These are phyloP conservation scores for Guadua angustifolia DNA, from an alignment of 176 grass and related monocot genomes.

Conservation along the genomic window DNA sequence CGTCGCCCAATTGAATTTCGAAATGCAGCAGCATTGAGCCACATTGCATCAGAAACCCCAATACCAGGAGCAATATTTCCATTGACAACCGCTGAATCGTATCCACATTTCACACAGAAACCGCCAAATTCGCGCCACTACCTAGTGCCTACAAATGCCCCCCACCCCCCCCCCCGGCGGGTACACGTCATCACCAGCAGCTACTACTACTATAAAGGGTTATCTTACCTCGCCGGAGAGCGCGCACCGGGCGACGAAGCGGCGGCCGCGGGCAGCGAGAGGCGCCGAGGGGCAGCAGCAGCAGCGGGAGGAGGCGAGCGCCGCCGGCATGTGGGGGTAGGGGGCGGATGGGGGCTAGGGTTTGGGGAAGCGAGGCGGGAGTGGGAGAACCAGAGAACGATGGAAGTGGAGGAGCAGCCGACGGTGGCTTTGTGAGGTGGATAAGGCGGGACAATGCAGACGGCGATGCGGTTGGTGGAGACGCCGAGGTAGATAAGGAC, in stretches of 20 bases:
- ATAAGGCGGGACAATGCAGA: conserved; percentile 37
- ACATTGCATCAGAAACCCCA: conserved; percentile 26
- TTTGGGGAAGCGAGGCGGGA: not conserved
- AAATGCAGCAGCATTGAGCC: conserved; percentile 14
- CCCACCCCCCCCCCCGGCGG: too few species aligned
- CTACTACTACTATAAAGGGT: not conserved
- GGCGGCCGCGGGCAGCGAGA: conserved; percentile 19
- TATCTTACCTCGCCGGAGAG: conserved; percentile 48
- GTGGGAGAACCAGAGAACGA: not conserved
- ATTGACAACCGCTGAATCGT: not conserved
- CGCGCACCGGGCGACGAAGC: conserved; percentile 52
- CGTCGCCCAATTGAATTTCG: not conserved
- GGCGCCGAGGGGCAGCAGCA: conserved; percentile 37
- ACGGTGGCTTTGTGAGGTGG: conserved; percentile 29
- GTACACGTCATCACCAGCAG: not conserved
- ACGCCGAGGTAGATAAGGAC: conserved; percentile 46
- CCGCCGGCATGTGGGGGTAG: conserved; percentile 55
- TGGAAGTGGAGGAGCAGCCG: conserved; percentile 7
- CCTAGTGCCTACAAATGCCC: not conserved
- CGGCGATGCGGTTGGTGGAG: conserved; percentile 41
- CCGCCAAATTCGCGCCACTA: not conserved
- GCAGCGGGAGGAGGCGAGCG: conserved; percentile 68
- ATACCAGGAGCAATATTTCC: not conserved
- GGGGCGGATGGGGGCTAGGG: not conserved
- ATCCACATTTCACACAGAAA: not conserved